Conservation (phyloP, 768 basidiomycete species). For the Naganishia vishniacii region DNA sequence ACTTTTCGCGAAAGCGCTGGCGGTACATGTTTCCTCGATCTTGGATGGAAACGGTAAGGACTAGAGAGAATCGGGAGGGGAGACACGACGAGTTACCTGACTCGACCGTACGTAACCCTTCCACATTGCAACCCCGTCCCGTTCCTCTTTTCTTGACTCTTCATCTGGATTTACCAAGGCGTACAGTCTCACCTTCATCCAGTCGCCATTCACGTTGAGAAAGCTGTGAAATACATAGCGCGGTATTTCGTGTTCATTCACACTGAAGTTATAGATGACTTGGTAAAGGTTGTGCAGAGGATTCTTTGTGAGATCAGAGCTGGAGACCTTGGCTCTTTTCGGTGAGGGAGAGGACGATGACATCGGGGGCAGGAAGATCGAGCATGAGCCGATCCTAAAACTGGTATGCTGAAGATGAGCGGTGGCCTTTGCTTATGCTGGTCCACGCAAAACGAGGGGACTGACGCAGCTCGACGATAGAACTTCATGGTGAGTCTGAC, state of each 20-base stretch:
- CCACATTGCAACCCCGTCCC: constrained; percentile 4
- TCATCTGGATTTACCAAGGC: constrained; percentile 10
- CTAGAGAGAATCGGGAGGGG: too few relatives aligned
- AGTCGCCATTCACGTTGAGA: constrained; percentile 17
- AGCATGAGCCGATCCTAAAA: too few relatives aligned
- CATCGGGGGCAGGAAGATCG: background rate
- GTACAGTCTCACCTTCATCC: constrained; percentile 19
- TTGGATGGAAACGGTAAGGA: background rate
- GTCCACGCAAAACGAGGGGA: too few relatives aligned
- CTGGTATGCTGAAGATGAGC: too few relatives aligned
- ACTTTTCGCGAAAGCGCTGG: background rate
- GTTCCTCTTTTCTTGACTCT: background rate
- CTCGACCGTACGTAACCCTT: constrained; percentile 11
- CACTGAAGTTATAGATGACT: constrained; percentile 7
- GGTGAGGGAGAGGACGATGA: background rate
- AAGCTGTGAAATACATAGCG: constrained; percentile 7
- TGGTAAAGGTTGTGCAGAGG: constrained; percentile 20
- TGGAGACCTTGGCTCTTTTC: background rate
- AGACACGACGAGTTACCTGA: background rate
- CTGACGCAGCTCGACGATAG: too few relatives aligned
- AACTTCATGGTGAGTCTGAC: too few relatives aligned
- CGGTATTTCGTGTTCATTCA: background rate
- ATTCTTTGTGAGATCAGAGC: background rate
- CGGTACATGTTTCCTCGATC: background rate
- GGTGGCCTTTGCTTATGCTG: too few relatives aligned